Evolutionary conservation across 2,329 filamentous ascomycete species (phyloP), one percentile per base, ranked within the genome.

Genomic region (Emydomyces testavorans): DNA sequence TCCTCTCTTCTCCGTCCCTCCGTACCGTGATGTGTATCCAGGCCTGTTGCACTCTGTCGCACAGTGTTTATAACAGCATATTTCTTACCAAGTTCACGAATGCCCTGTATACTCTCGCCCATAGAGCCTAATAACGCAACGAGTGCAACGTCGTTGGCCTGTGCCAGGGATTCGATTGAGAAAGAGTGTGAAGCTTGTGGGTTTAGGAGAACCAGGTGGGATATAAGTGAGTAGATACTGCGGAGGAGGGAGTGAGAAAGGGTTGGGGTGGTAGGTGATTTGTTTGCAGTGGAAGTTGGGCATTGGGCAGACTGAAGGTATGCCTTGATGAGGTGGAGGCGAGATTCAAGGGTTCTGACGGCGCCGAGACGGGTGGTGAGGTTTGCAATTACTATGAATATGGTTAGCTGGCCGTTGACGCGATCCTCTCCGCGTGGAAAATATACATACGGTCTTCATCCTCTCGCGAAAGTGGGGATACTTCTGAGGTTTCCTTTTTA

Each of bases 311-410:
- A 76, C 53, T 82, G 72, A 39, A 98, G 78, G 62, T 95, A 96
- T n/a, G 73, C 73, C 51, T 76, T 76, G 55, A 90, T 76, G 48
- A 90, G 75, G 37, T 77, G 74, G 56, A 92, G 78, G 42, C 85
- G 79, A 5, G 81, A 78, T 59, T 90, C 82, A 23, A 98, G 78
- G 80, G 94, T 95, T 68, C 88, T 90, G 60, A 95, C 83, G 21
- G 92, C 89, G 65, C 95, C 96, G 53, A 83, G 78, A 59, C 94
- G 94, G 52, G 88, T 84, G 23, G 82, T 92, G 18, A 98, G 78
- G 13, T 72, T 77, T 20, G 79, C 73, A 46, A 83, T 73, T 37
- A 81, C 74, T 77, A 49, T 11, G 23, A 28, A 2, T 37, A 55
- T 15, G 21, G 35, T 52, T 35, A 48, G 35, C 42, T 15, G 29